A percentile compares a stretch with the other conserved stretches of the same genome.
phyloP scores from a whole-genome alignment of 2,329 filamentous ascomycete genomes.

The Calonectria leucothoes region DNA sequence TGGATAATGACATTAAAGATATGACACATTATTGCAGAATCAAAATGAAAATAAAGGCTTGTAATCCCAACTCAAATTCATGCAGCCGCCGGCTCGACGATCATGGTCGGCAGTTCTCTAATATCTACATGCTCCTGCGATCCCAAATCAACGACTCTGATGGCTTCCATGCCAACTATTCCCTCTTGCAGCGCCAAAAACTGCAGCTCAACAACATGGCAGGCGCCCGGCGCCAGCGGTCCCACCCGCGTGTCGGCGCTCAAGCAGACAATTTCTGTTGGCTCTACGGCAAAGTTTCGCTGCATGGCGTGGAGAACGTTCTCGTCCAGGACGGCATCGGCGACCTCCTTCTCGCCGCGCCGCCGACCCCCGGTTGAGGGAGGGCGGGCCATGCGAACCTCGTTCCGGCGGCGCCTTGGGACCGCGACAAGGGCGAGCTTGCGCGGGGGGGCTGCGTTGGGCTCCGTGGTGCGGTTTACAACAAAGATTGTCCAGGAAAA shows the following conservation, averaged over 20 bases:
- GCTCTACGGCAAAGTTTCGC: slow-evolving; percentile 71
- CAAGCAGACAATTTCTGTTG: slow-evolving; percentile 77
- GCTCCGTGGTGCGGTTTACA: slow-evolving; percentile 73
- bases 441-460: slow-evolving; percentile 59
- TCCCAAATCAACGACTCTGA: slow-evolving; percentile 78
- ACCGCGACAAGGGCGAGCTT: slow-evolving; percentile 78
- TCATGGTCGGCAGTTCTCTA: slow-evolving; percentile 76
- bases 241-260: slow-evolving; percentile 81
- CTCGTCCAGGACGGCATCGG: slow-evolving; percentile 78
- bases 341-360: slow-evolving; percentile 56
- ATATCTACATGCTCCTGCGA: slow-evolving; percentile 84
- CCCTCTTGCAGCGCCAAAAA: slow-evolving; percentile 77
- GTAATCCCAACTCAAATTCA: slow-evolving; percentile 27
- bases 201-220: slow-evolving; percentile 78
- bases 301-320: slow-evolving; percentile 79
- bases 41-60: slow-evolving; percentile 20
- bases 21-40: slow-evolving; percentile 34
- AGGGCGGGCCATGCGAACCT: slow-evolving; percentile 63
- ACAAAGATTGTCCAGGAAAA: slow-evolving; percentile 82
- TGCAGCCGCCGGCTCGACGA: slow-evolving; percentile 58
- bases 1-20: slow-evolving; percentile 37
- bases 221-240: slow-evolving; percentile 77
- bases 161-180: slow-evolving; percentile 76
- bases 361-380: slow-evolving; percentile 60
- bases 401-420: slow-evolving; percentile 71